phyloP scores from a whole-genome alignment of 305 asterid species.

The Fraxinus sp. region DNA sequence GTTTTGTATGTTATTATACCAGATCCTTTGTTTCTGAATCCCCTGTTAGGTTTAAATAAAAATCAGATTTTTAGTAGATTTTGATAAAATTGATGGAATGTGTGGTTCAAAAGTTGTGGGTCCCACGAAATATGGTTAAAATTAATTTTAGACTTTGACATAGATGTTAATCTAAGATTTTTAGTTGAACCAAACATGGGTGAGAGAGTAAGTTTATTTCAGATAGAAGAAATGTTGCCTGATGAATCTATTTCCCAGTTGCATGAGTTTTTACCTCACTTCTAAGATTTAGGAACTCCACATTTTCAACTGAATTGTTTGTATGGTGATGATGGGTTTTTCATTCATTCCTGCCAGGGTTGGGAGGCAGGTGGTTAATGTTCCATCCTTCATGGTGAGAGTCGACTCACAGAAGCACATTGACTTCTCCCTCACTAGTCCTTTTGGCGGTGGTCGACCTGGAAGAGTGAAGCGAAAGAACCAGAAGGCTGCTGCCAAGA shows the following conservation, averaged over 20 bases:
- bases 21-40: not conserved
- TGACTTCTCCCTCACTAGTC: conserved; percentile 42
- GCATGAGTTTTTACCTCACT: not conserved
- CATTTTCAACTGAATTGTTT: not conserved
- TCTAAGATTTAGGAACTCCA: not conserved
- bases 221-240: not conserved
- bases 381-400: conserved; percentile 41
- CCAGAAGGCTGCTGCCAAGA: conserved; percentile 45
- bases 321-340: not conserved
- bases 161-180: too few relatives aligned
- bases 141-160: too few relatives aligned
- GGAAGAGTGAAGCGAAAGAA: conserved; percentile 48
- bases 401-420: conserved; percentile 42
- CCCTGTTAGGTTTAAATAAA: too few relatives aligned
- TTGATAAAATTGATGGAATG: too few relatives aligned
- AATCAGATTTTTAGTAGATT: too few relatives aligned
- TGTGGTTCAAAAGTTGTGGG: too few relatives aligned
- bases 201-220: not conserved
- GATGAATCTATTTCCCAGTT: not conserved
- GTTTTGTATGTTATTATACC: not conserved
- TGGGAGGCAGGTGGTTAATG: conserved; percentile 45
- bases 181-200: too few relatives aligned
- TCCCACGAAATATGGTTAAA: too few relatives aligned
- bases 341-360: conserved; percentile 25
- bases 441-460: conserved; percentile 44